phyloP scores from a whole-genome alignment of 2,329 filamentous ascomycete genomes.

The Cercospora sojina region DNA sequence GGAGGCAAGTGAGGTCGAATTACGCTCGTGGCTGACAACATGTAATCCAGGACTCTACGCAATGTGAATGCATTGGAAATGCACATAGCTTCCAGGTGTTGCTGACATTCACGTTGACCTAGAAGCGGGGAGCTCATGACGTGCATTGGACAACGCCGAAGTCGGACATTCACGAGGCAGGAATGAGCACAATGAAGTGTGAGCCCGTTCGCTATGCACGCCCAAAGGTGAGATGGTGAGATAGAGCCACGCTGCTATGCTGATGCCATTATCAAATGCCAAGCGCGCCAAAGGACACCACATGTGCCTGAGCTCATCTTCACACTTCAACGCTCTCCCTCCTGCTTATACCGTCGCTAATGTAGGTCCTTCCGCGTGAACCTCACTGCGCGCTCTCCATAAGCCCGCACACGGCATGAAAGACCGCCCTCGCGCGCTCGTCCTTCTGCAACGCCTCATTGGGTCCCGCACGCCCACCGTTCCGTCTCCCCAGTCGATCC shows the following conservation, averaged over 20 bases:
- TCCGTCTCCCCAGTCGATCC: slow-evolving; percentile 35
- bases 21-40: neutral
- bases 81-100: neutral
- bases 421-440: slow-evolving; percentile 35
- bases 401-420: slow-evolving; percentile 38
- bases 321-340: neutral
- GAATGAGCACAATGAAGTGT: too few species aligned
- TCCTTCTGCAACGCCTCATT: slow-evolving; percentile 35
- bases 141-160: neutral
- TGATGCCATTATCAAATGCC: neutral
- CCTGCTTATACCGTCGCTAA: neutral
- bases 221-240: neutral
- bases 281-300: neutral
- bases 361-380: too few species aligned
- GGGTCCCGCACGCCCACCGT: slow-evolving; percentile 19
- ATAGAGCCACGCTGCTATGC: neutral
- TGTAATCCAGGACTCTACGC: neutral
- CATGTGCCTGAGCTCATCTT: neutral
- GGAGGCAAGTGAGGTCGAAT: neutral
- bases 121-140: neutral
- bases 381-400: slow-evolving; percentile 27
- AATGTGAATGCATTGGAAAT: neutral
- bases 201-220: neutral
- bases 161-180: neutral
- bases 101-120: neutral